Conservation (phyloP, 192 early-diverging fungal species). For the Mortierella claussenii region DNA sequence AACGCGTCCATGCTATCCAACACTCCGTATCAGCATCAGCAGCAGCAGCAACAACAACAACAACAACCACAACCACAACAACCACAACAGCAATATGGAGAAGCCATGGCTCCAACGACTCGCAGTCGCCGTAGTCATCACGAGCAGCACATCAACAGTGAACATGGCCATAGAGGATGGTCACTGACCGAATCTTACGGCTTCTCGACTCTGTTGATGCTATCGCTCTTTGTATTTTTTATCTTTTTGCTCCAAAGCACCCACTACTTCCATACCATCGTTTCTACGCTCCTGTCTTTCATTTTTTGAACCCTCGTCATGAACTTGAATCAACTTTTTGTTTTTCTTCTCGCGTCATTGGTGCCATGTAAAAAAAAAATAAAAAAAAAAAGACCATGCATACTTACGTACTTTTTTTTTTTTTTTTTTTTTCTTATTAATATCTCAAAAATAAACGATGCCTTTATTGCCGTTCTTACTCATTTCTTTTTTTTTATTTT, state of each 20-base stretch:
- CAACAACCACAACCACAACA: too few relatives aligned
- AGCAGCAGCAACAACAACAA: too few relatives aligned
- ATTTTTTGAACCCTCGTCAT: constrained; percentile 28
- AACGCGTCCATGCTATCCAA: too few relatives aligned
- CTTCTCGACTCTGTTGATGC: constrained; percentile 36
- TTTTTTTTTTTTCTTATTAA: neutral
- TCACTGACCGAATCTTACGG: constrained; percentile 28
- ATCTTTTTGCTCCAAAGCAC: constrained; percentile 28
- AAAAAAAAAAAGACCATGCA: neutral
- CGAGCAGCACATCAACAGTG: neutral
- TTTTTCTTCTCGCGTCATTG: too few relatives aligned
- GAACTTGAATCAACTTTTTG: too few relatives aligned
- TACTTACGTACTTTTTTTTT: neutral
- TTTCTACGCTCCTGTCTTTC: constrained; percentile 34
- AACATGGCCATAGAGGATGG: too few relatives aligned
- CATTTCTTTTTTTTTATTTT: constrained; percentile 2
- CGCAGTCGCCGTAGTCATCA: neutral
- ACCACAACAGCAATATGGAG: too few relatives aligned
- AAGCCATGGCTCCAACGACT: neutral
- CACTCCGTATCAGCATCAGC: too few relatives aligned
- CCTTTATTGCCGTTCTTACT: neutral
- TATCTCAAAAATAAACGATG: constrained; percentile 7
- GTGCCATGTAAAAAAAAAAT: neutral
- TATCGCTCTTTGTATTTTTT: constrained; percentile 33
- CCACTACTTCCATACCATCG: constrained; percentile 21